Conservation (phyloP, 202 grass and related monocot species). For the Elaeis oleifera region DNA sequence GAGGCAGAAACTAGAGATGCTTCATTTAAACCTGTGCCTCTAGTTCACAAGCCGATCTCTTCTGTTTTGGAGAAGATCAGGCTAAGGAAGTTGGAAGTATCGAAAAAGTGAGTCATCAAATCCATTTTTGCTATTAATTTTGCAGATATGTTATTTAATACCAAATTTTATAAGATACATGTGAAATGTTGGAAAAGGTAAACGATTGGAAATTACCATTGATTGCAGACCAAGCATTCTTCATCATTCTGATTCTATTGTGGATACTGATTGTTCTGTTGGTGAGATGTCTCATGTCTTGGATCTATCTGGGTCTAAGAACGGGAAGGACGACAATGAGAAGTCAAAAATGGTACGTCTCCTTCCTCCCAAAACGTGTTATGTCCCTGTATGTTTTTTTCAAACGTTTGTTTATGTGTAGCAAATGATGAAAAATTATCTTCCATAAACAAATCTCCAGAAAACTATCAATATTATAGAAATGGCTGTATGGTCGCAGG, state of each 20-base stretch:
- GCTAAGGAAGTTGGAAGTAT: conserved; percentile 65
- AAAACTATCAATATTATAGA: no score
- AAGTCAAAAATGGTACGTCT: conserved; percentile 34
- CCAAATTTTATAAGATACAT: not conserved
- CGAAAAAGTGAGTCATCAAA: conserved; percentile 42
- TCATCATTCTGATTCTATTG: conserved; percentile 25
- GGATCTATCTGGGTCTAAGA: conserved; percentile 19
- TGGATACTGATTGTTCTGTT: conserved; percentile 13
- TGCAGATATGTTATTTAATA: not conserved
- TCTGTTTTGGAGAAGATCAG: conserved; percentile 92
- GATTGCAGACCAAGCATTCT: conserved; percentile 37
- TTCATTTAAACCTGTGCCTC: conserved; percentile 54
- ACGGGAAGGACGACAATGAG: conserved; percentile 18
- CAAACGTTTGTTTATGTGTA: no score
- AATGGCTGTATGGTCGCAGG: not conserved
- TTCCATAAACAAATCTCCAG: not conserved
- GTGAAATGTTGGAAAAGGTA: not conserved
- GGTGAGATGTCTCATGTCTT: conserved; percentile 3
- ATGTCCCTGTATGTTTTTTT: no score
- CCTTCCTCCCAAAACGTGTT: no score
- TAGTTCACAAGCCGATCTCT: conserved; percentile 81
- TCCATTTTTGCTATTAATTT: not conserved
- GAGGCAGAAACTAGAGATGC: conserved; percentile 55
- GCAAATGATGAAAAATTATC: no score
- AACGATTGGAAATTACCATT: not conserved